Evolutionary conservation across 768 basidiomycete species (phyloP).

Genomic region (Tephrocybe sp.): DNA sequence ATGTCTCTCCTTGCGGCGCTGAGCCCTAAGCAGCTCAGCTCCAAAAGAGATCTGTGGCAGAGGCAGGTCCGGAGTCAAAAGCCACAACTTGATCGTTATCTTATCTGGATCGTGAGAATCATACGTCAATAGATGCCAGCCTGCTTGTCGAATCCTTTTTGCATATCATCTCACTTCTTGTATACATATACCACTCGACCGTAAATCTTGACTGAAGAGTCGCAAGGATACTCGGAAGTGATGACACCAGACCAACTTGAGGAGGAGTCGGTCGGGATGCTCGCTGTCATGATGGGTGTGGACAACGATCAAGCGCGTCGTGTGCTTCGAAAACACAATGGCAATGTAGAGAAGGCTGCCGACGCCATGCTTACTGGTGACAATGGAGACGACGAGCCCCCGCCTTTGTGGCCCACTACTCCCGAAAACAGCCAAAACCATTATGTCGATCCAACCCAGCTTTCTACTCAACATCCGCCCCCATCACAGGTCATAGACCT

Average conservation of each 20-base stretch:
- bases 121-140: no score
- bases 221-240: not conserved
- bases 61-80: no score
- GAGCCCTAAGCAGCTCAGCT: no score
- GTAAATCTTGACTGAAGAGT: no score
- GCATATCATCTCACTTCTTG: no score
- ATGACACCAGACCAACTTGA: slow-evolving; percentile 28
- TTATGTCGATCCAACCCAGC: slow-evolving; percentile 14
- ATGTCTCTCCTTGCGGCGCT: no score
- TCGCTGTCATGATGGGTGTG: slow-evolving; percentile 33
- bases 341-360: slow-evolving; percentile 55
- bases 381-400: slow-evolving; percentile 30
- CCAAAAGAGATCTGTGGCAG: no score
- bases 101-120: no score
- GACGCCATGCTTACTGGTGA: slow-evolving; percentile 55
- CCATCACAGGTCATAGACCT: slow-evolving; percentile 52
- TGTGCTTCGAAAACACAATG: slow-evolving; percentile 59
- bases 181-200: no score
- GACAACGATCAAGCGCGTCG: slow-evolving; percentile 45
- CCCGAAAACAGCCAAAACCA: slow-evolving; percentile 20
- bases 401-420: slow-evolving; percentile 19
- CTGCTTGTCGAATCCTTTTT: no score
- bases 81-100: no score
- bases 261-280: slow-evolving; percentile 29
- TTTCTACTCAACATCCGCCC: slow-evolving; percentile 13